phyloP scores from a whole-genome alignment of 371 early-diverging fungal species.

The Lichtheimia ramosa region DNA sequence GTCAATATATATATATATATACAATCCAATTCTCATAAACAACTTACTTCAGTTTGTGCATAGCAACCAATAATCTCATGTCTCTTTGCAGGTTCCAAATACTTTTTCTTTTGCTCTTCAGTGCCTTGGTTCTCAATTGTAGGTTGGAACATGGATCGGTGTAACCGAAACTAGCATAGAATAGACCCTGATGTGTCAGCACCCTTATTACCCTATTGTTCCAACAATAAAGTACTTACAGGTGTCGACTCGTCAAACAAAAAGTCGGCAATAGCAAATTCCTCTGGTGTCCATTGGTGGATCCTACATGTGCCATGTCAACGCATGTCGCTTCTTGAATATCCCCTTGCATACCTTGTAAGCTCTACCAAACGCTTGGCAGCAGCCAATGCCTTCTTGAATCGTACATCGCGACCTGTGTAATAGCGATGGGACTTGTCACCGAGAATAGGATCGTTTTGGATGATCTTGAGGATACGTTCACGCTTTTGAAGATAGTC shows the following conservation, averaged over 20 bases:
- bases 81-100: conserved; percentile 59
- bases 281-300: conserved; percentile 57
- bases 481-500: conserved; percentile 44
- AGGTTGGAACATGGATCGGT: conserved; percentile 74
- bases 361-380: conserved; percentile 54
- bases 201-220: not conserved
- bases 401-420: conserved; percentile 51
- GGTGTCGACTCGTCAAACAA: conserved; percentile 59
- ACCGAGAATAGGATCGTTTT: conserved; percentile 52
- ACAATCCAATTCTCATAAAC: too few species aligned
- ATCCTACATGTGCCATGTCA: conserved; percentile 18
- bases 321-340: too few species aligned
- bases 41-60: conserved; percentile 66
- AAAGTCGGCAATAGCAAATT: conserved; percentile 50
- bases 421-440: conserved; percentile 62
- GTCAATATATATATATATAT: too few species aligned
- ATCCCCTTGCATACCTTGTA: conserved; percentile 29
- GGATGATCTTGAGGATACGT: conserved; percentile 43
- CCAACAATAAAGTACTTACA: conserved; percentile 26
- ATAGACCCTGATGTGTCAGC: conserved; percentile 1
- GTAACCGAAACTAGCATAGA: conserved; percentile 44
- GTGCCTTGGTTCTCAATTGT: conserved; percentile 68
- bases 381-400: conserved; percentile 45
- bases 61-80: conserved; percentile 79
- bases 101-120: conserved; percentile 64